Evolutionary conservation across 176 grass and related monocot genomes (phyloP), one percentile per base, ranked within the genome.

Genomic region (Oryza australiensis): DNA sequence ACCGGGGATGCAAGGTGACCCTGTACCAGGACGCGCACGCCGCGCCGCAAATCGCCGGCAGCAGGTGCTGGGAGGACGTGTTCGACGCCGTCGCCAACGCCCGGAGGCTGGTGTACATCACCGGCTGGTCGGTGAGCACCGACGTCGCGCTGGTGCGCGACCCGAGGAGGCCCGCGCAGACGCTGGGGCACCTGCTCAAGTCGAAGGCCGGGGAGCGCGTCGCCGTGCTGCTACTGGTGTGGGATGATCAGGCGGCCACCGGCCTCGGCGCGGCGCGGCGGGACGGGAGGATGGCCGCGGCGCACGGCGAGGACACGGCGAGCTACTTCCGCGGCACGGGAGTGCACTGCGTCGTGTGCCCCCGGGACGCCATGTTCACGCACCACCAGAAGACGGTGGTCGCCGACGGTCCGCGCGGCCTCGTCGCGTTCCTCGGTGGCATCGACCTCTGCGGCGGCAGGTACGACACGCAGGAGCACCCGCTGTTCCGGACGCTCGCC

Each of bases 371-470:
- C 18, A 2, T 26, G 2, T 62, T n/a, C n/a, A 87, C 75, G 29
- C 88, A 90, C 48, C 88, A 90, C 67, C 88, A 90, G 41, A 90
- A 91, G 66, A 79, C 84, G 67, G 85, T 91, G 59, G 75, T 91
- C 65, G 89, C 87, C 42, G 89, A 91, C 66, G n/a, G 57, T 1
- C 20, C 57, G 76, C 87, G 49, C 24, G 80, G 80, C 22, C 87
- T 91, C 68, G 85, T 91, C 7, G 80, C 75, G 68, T 91, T 91
- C 79, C 75, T 91, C 3, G 89, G 89, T 27, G 89, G 89, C 5
- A 70, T 87, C 53, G 89, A 91, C 57, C 83, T 91, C 66, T 91
- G 89, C 53, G 85, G 87, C 43, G 89, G 85, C 7, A 77, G 89
- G 27, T 91, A 91, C 16, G 86, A 91, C 40, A 82, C 87, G 4